A percentile compares a stretch with the other conserved stretches of the same genome.
Evolutionary conservation across 129 eudicot species (phyloP).

Genomic region (Flaveria robusta): DNA sequence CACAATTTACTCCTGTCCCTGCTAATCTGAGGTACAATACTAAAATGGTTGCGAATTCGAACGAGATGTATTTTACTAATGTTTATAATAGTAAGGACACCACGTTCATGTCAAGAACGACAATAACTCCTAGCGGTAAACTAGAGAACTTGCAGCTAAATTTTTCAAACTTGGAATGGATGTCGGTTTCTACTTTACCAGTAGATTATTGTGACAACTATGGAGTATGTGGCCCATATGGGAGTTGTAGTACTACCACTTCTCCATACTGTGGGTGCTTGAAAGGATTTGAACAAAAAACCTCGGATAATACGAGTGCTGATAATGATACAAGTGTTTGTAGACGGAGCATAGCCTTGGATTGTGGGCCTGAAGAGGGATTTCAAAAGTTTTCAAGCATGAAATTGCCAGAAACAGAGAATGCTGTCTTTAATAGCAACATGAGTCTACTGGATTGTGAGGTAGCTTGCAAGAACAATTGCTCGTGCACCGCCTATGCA

Average conservation of each 20-base stretch:
- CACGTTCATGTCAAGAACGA: neutral
- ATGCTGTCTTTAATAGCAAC: conserved; percentile 3
- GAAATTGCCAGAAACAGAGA: conserved; percentile 37
- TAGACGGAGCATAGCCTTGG: conserved; percentile 14
- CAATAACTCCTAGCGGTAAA: conserved; percentile 22
- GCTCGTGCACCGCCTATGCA: conserved; percentile 40
- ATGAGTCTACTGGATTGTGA: conserved; percentile 32
- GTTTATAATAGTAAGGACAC: neutral
- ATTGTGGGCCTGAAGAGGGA: conserved; percentile 39
- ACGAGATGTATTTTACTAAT: conserved; percentile 11
- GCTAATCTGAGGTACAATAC: neutral
- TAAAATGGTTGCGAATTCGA: conserved; percentile 15
- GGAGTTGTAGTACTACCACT: conserved; percentile 21
- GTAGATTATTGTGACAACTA: conserved; percentile 32
- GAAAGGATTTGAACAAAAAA: conserved; percentile 38
- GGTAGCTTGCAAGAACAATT: conserved; percentile 29
- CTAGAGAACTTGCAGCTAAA: neutral
- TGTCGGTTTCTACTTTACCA: conserved; percentile 5
- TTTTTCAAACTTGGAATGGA: conserved; percentile 13
- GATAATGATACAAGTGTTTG: conserved; percentile 32
- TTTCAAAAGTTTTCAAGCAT: conserved; percentile 25
- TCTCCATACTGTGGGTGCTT: conserved; percentile 35
- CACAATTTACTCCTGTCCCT: conserved; percentile 11
- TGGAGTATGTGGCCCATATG: conserved; percentile 32
- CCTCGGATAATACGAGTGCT: conserved; percentile 9